Evolutionary conservation across 2,329 filamentous ascomycete genomes (phyloP), one percentile per base, ranked within the genome.

Genomic region (Ophiostoma quercus): DNA sequence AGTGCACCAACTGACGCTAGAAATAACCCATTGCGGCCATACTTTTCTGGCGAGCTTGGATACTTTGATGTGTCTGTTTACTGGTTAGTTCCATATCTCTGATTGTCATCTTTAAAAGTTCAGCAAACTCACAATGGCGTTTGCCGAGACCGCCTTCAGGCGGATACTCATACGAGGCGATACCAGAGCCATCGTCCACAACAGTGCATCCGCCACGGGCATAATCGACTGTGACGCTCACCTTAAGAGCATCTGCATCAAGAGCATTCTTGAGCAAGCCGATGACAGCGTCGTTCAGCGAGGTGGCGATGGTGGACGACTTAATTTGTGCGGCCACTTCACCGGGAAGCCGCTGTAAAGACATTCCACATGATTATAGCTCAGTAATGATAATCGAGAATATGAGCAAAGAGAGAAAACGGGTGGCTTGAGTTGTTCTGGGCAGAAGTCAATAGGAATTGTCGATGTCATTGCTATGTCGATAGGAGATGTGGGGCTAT

Each of bases 131-230:
- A 94, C 92, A 87, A 77, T 95, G 86, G 67, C 87, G 80, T 78
- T 88, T 92, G 32, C 88, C 90, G 22, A 97, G 81, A 0, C 91
- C 90, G 4, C 92, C 92, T 65, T 80, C 77, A 2, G 85, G 81
- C n/a, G 76, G 76, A 74, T 98, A 97, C 74, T 97, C 94, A 1
- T 78, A 76, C 0, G 90, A 86, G 1, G 82, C 77, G 65, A 99
- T 96, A 0, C 95, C 95, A 19, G 82, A 70, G 1, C 95, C 95
- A 79, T 98, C 85, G 77, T 99, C 95, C 76, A 96, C 91, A 5
- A 97, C 85, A 0, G 84, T 83, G 78, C 94, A 97, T 74, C 85
- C 87, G 5, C 93, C 94, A 32, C 89, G 88, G 68, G 80, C 78
- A 76, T 92, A 92, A 79, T 97, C 91, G 29, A 97, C 82, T 0